These are phyloP conservation scores for Phytopythium kandeliae DNA, from an alignment of 352 stramenopile species.

Conservation along the genomic window DNA sequence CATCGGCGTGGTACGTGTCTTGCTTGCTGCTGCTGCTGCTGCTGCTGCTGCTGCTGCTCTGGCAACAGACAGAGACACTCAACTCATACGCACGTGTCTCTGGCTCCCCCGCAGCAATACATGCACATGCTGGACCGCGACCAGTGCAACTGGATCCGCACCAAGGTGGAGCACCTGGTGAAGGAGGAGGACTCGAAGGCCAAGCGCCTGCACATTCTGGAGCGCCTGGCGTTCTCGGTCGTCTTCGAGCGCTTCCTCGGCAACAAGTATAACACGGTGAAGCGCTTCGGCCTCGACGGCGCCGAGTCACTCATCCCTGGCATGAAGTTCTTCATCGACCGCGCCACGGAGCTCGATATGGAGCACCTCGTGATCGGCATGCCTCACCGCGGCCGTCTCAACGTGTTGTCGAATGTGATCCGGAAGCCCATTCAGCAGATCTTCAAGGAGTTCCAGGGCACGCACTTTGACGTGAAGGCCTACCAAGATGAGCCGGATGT, in stretches of 20 bases:
- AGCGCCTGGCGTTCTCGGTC: conserved; percentile 96
- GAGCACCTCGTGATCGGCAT: conserved; percentile 98
- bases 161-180: conserved; percentile 78
- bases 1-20: conserved; percentile 87
- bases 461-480: conserved; percentile 92
- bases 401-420: conserved; percentile 98
- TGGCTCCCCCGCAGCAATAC: conserved; percentile 92
- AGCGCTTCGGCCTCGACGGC: conserved; percentile 97
- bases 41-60: no score
- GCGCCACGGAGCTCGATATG: conserved; percentile 91
- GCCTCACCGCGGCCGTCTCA: conserved; percentile 96
- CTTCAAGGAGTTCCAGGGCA: conserved; percentile 96
- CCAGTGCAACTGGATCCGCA: conserved; percentile 98
- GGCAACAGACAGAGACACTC: no score
- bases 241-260: conserved; percentile 98
- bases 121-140: conserved; percentile 97
- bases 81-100: no score
- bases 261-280: conserved; percentile 99
- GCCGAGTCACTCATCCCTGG: conserved; percentile 93
- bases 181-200: conserved; percentile 75
- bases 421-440: conserved; percentile 97
- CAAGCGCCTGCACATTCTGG: conserved; percentile 96
- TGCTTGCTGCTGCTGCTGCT: background rate
- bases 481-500: conserved; percentile 63
- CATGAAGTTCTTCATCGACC: conserved; percentile 96